These are phyloP conservation scores for Neurospora sp. DNA, from an alignment of 495 filamentous ascomycete genomes.

Conservation along the genomic window DNA sequence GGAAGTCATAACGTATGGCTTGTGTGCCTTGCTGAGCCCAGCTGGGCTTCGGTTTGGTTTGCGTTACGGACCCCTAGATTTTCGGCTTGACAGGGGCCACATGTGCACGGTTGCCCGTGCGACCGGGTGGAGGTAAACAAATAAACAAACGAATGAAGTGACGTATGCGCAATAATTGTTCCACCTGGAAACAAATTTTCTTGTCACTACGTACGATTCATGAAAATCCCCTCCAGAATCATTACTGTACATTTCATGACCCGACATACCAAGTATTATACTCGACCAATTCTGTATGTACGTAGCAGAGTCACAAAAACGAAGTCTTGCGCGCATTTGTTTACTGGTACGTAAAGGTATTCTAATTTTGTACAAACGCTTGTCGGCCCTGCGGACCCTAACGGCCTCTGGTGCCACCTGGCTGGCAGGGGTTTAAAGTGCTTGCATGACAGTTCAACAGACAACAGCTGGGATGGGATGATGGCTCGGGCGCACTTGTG, in stretches of 20 bases:
- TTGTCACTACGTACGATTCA: not conserved
- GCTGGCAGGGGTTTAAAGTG: constrained; percentile 7
- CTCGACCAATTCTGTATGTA: not conserved
- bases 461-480: not conserved
- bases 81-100: not conserved
- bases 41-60: not conserved
- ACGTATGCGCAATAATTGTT: not conserved
- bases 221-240: not conserved
- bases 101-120: not conserved
- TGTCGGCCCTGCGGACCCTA: not conserved
- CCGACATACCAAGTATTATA: not conserved
- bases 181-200: not conserved
- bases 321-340: not conserved
- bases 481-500: not conserved
- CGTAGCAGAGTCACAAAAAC: not conserved
- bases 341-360: not conserved
- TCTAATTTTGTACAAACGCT: not conserved
- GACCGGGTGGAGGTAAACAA: not conserved
- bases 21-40: not conserved
- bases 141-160: not conserved
- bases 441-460: constrained; percentile 1
- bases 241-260: not conserved
- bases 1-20: not conserved
- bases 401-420: not conserved
- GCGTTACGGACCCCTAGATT: not conserved